A percentile compares a stretch with the other conserved stretches of the same genome.
phyloP scores from a whole-genome alignment of 2,329 filamentous ascomycete genomes.

The Dryadomyces quercus-mongolicae region DNA sequence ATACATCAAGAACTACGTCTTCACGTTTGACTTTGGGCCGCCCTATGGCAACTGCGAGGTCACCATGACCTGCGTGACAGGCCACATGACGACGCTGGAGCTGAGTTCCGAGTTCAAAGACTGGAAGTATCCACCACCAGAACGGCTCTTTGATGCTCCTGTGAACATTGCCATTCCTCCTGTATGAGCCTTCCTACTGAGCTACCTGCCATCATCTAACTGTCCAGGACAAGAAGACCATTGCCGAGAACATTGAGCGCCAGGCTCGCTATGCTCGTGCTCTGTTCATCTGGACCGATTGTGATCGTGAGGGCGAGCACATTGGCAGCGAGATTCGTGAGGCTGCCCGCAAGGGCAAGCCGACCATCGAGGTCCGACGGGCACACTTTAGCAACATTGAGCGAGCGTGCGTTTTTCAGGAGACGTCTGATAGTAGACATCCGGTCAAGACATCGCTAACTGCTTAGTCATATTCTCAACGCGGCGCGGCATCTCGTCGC shows the following conservation, averaged over 20 bases:
- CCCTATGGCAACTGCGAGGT: conserved; percentile 74
- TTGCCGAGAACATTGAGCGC: conserved; percentile 74
- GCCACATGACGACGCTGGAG: conserved; percentile 73
- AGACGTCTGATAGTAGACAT: background rate
- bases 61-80: conserved; percentile 86
- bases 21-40: conserved; percentile 74
- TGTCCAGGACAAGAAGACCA: conserved; percentile 58
- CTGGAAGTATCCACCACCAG: conserved; percentile 73
- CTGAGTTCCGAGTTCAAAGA: conserved; percentile 63
- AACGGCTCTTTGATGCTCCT: conserved; percentile 68
- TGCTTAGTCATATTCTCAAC: conserved; percentile 65
- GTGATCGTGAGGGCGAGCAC: conserved; percentile 92
- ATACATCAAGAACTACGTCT: conserved; percentile 91
- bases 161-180: conserved; percentile 56
- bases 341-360: conserved; percentile 64
- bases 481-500: conserved; percentile 67
- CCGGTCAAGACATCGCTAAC: background rate
- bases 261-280: conserved; percentile 63
- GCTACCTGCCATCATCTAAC: background rate
- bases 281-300: conserved; percentile 97
- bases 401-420: conserved; percentile 55
- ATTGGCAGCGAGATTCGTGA: conserved; percentile 86
- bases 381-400: conserved; percentile 96
- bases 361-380: conserved; percentile 64
- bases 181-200: conserved; percentile 26